Evolutionary conservation across 2,329 filamentous ascomycete species (phyloP).

Genomic region (Chalaropsis ovoidea): DNA sequence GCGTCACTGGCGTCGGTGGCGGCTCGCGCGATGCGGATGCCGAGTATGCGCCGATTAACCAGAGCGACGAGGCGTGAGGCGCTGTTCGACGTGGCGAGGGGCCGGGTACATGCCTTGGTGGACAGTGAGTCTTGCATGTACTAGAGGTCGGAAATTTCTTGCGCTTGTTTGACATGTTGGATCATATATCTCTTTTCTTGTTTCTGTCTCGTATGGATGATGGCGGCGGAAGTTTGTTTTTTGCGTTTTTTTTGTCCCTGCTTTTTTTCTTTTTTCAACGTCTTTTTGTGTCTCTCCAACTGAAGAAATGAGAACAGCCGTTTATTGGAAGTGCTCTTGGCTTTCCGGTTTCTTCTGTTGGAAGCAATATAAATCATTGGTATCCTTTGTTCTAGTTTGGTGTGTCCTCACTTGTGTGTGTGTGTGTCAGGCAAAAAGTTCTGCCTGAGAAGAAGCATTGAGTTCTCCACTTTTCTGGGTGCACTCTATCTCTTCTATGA

Average conservation of each 20-base stretch:
- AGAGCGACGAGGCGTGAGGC: conserved; percentile 32
- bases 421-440: not conserved
- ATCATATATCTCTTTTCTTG: not conserved
- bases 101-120: not conserved
- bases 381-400: not conserved
- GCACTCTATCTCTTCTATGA: not conserved
- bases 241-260: not conserved
- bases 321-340: conserved; percentile 11
- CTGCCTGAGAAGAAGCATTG: too few species aligned
- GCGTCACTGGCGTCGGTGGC: conserved; percentile 35
- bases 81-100: not conserved
- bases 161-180: not conserved
- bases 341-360: conserved; percentile 10
- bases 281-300: not conserved
- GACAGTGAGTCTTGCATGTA: not conserved
- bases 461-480: not conserved
- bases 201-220: not conserved
- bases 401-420: too few species aligned
- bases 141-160: not conserved
- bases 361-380: not conserved
- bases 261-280: too few species aligned
- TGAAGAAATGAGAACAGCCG: conserved; percentile 5
- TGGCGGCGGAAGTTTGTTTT: not conserved
- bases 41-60: conserved; percentile 36
- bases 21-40: conserved; percentile 32